A percentile compares a stretch with the other conserved stretches of the same genome.
These are phyloP conservation scores for Cruciata laevipes DNA, from an alignment of 257 asterid genomes.

Conservation along the genomic window DNA sequence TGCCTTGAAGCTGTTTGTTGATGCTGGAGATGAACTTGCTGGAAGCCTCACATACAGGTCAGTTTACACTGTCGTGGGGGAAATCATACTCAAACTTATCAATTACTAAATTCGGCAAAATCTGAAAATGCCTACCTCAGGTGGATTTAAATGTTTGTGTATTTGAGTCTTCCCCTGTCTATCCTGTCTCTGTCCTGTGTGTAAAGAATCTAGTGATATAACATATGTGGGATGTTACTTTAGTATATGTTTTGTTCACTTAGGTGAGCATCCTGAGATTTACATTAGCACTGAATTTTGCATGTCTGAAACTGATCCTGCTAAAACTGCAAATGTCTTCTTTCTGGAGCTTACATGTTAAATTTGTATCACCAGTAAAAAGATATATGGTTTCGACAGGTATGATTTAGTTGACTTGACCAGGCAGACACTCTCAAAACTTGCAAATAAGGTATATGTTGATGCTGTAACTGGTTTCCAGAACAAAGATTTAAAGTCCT, in stretches of 20 bases:
- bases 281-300: background rate
- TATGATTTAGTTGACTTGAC: constrained; percentile 96
- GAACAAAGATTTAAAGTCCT: constrained; percentile 48
- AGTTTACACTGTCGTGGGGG: background rate
- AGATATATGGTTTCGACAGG: constrained; percentile 35
- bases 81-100: background rate
- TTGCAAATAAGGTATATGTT: constrained; percentile 82
- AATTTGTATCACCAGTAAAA: background rate
- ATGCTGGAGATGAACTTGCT: constrained; percentile 74
- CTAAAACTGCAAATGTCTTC: background rate
- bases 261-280: background rate
- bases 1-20: constrained; percentile 78
- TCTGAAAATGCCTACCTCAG: background rate
- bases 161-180: background rate
- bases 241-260: background rate
- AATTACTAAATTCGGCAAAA: background rate
- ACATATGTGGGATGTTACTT: background rate
- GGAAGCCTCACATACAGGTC: constrained; percentile 81
- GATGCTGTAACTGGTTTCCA: constrained; percentile 57
- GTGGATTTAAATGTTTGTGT: constrained; percentile 1
- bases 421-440: constrained; percentile 82
- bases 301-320: background rate
- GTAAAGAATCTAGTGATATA: background rate
- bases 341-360: background rate
- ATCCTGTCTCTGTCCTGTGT: background rate